These are phyloP conservation scores for Diaporthe destruens DNA, from an alignment of 2,329 filamentous ascomycete species.

Conservation along the genomic window DNA sequence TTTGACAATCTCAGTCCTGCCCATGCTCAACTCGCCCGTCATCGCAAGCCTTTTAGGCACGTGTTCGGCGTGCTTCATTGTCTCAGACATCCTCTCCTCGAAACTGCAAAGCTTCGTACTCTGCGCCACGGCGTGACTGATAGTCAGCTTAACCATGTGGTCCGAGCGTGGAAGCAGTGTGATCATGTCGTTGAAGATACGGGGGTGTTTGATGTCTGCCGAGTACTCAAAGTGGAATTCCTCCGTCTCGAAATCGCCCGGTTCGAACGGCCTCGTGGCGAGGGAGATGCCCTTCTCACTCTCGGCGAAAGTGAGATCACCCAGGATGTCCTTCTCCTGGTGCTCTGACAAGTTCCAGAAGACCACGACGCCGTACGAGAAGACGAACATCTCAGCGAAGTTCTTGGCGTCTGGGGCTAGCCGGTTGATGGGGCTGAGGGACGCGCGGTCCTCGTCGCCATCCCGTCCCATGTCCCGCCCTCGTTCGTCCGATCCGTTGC, in stretches of 20 bases:
- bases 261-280: conserved; percentile 82
- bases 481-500: conserved; percentile 46
- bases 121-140: conserved; percentile 96
- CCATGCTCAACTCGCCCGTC: conserved; percentile 92
- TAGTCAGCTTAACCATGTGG: conserved; percentile 99
- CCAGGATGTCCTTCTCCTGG: conserved; percentile 96
- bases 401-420: conserved; percentile 79
- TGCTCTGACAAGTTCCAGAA: conserved; percentile 99
- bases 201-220: conserved; percentile 83
- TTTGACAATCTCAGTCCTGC: conserved; percentile 89
- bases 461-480: conserved; percentile 32
- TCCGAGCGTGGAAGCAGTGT: conserved; percentile 89
- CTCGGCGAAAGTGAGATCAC: conserved; percentile 90
- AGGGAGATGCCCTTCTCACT: conserved; percentile 75
- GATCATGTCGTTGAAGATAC: conserved; percentile 99
- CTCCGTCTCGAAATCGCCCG: conserved; percentile 95
- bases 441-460: conserved; percentile 49
- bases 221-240: conserved; percentile 99
- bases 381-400: conserved; percentile 96
- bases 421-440: conserved; percentile 66
- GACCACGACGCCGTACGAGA: conserved; percentile 95
- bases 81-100: conserved; percentile 94
- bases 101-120: conserved; percentile 97
- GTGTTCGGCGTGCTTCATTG: conserved; percentile 92
- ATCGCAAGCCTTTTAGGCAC: conserved; percentile 90